Evolutionary conservation across 108 stramenopile species (phyloP).

Genomic region (Discostella stelligeroides): DNA sequence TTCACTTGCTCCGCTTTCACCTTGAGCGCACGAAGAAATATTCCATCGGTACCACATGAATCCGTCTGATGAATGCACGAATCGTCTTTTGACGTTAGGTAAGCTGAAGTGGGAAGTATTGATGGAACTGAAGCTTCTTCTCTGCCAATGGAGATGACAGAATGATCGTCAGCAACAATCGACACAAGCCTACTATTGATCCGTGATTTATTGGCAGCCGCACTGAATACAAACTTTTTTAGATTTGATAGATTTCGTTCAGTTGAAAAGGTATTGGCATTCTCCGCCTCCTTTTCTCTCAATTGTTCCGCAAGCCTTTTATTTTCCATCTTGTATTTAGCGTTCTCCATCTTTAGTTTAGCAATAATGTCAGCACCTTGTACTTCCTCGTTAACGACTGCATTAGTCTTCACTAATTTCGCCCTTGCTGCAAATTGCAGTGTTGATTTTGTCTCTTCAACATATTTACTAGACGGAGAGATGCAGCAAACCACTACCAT

Average conservation of each 20-base stretch:
- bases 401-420: constrained; percentile 99
- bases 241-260: constrained; percentile 25
- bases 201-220: background rate
- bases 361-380: constrained; percentile 50
- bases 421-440: constrained; percentile 98
- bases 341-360: constrained; percentile 34
- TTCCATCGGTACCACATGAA: background rate
- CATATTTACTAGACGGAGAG: constrained; percentile 95
- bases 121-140: background rate
- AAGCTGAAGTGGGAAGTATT: background rate
- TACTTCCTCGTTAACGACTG: constrained; percentile 93
- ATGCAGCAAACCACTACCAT: constrained; percentile 88
- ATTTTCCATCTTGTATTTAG: constrained; percentile 40
- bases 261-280: background rate
- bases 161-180: background rate
- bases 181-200: background rate
- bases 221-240: constrained; percentile 27
- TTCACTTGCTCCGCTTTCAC: constrained; percentile 26
- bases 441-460: constrained; percentile 98
- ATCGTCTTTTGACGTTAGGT: constrained; percentile 16
- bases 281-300: constrained; percentile 7
- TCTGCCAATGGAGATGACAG: background rate
- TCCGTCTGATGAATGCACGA: background rate
- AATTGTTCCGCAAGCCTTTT: constrained; percentile 44
- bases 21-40: constrained; percentile 13